phyloP scores from a whole-genome alignment of 2,329 filamentous ascomycete genomes.

The Cryphonectria japonica region DNA sequence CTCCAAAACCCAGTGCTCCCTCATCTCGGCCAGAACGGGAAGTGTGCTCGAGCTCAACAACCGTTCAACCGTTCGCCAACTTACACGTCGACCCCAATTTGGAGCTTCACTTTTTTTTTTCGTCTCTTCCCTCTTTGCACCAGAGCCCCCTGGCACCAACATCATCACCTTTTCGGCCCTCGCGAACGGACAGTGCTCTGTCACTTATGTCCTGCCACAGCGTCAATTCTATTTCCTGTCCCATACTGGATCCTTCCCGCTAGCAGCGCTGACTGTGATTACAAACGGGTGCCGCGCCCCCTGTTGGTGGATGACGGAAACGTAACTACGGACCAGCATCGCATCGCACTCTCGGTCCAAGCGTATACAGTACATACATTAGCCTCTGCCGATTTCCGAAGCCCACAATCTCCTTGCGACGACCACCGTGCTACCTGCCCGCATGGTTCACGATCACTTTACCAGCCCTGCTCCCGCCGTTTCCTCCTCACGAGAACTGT shows the following conservation, averaged over 20 bases:
- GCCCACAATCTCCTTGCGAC: not conserved
- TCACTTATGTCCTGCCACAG: not conserved
- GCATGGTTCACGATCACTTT: not conserved
- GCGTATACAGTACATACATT: constrained; percentile 4
- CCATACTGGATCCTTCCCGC: not conserved
- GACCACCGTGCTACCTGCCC: not conserved
- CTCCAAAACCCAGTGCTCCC: not conserved
- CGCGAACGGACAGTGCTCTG: not conserved
- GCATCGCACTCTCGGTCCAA: constrained; percentile 1
- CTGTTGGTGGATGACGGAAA: constrained; percentile 6
- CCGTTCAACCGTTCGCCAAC: not conserved
- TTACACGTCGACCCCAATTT: not conserved
- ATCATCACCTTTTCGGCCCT: not conserved
- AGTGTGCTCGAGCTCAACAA: constrained; percentile 10
- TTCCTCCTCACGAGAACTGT: not conserved
- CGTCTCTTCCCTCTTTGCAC: not conserved
- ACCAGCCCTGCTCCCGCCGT: not conserved
- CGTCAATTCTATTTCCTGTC: constrained; percentile 1
- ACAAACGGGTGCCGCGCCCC: constrained; percentile 2
- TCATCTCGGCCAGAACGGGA: constrained; percentile 11
- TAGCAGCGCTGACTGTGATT: constrained; percentile 7
- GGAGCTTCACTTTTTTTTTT: not conserved
- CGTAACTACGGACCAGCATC: not conserved
- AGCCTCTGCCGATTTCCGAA: not conserved
- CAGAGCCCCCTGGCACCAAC: not conserved